Percentiles rank a stretch among this genome's conserved stretches.
phyloP scores from a whole-genome alignment of 495 filamentous ascomycete genomes.

The Hamigera avellanea region DNA sequence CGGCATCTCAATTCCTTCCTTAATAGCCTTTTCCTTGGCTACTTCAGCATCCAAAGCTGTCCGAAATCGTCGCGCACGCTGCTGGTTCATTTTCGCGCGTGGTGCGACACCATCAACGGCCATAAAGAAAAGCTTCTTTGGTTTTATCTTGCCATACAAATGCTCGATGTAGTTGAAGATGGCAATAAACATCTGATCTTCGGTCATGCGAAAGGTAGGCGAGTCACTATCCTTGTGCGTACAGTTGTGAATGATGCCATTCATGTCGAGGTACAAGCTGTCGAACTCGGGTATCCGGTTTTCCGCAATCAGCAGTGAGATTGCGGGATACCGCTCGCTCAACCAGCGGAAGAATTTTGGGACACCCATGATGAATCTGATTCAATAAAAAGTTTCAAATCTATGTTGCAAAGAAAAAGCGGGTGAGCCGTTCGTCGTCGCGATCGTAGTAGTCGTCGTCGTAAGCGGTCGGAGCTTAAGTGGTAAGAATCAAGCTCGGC shows the following conservation, averaged over 20 bases:
- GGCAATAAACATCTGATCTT: conserved; percentile 98
- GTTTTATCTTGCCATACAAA: conserved; percentile 96
- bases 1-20: conserved; percentile 81
- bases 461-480: not conserved
- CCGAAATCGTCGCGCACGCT: conserved; percentile 88
- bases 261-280: conserved; percentile 97
- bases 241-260: conserved; percentile 99
- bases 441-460: not conserved
- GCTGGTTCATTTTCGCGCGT: conserved; percentile 99
- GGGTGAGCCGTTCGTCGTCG: not conserved
- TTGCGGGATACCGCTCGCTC: conserved; percentile 96
- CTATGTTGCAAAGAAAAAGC: not conserved
- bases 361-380: conserved; percentile 59
- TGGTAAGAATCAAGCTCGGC: not conserved
- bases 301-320: conserved; percentile 97
- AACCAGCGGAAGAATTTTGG: conserved; percentile 96
- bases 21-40: conserved; percentile 80
- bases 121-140: conserved; percentile 98
- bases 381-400: not conserved
- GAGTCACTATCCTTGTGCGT: conserved; percentile 93
- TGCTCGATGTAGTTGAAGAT: conserved; percentile 99
- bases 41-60: conserved; percentile 85
- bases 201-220: conserved; percentile 82
- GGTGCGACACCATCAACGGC: conserved; percentile 97
- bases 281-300: conserved; percentile 99